Evolutionary conservation across 768 basidiomycete species (phyloP).

Genomic region (Crassisporium funariophilum): DNA sequence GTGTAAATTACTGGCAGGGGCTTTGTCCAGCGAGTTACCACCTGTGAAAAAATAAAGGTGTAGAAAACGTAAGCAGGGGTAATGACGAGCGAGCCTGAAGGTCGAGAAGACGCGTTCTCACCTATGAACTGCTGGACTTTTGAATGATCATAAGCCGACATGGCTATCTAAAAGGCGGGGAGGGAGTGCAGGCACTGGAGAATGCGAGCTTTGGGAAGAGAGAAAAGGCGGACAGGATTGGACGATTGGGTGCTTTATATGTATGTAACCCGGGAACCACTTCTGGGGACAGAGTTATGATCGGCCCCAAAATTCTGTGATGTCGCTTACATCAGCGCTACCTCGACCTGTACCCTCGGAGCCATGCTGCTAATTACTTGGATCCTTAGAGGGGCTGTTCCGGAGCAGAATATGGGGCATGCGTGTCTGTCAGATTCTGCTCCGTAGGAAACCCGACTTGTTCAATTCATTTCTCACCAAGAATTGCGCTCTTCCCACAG

Average conservation of each 20-base stretch:
- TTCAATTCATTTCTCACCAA: too few relatives aligned
- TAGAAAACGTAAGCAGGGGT: slow-evolving; percentile 8
- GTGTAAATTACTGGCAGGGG: slow-evolving; percentile 73
- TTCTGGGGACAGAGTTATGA: slow-evolving; percentile 45
- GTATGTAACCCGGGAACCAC: slow-evolving; percentile 31
- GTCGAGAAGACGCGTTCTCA: slow-evolving; percentile 22
- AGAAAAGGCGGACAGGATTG: slow-evolving; percentile 14
- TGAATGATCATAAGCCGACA: slow-evolving; percentile 57
- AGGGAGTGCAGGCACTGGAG: slow-evolving; percentile 15
- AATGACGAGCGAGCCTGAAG: slow-evolving; percentile 6
- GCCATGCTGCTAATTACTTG: background rate
- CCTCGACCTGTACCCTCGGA: background rate
- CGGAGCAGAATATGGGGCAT: slow-evolving; percentile 3
- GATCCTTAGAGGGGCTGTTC: slow-evolving; percentile 3
- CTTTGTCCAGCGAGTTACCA: slow-evolving; percentile 88
- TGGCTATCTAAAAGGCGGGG: slow-evolving; percentile 28
- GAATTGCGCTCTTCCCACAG: too few relatives aligned
- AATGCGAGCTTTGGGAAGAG: slow-evolving; percentile 17
- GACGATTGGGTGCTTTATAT: slow-evolving; percentile 13
- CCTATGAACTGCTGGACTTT: slow-evolving; percentile 59
- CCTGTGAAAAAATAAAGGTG: slow-evolving; percentile 49
- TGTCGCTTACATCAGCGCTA: slow-evolving; percentile 33
- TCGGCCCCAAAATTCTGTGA: slow-evolving; percentile 47
- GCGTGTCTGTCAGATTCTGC: background rate
- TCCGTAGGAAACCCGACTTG: too few relatives aligned